Evolutionary conservation across 768 basidiomycete genomes (phyloP).

Genomic region (Auriscalpium orientale): DNA sequence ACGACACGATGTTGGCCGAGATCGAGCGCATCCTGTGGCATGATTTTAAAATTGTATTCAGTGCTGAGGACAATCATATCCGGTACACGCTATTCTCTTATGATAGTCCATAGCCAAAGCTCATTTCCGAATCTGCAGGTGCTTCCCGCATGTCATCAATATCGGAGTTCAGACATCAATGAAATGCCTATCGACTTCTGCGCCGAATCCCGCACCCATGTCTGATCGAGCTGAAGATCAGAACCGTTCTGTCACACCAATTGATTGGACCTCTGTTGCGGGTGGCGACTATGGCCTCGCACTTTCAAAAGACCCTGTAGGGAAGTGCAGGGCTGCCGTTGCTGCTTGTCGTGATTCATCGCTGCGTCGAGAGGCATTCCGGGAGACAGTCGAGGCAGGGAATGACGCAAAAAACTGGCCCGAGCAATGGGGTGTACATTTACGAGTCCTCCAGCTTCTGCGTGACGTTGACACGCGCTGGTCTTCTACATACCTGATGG

Average conservation of each 20-base stretch:
- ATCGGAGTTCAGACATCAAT: constrained; percentile 2
- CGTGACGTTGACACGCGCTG: constrained; percentile 18
- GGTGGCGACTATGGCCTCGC: background rate
- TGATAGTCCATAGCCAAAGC: background rate
- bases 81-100: background rate
- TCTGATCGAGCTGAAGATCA: background rate
- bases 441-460: constrained; percentile 6
- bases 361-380: too few species aligned
- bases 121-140: constrained; percentile 1
- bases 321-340: background rate
- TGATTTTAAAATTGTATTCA: constrained; percentile 12
- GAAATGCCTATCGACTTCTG: background rate
- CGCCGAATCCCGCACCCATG: background rate
- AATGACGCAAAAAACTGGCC: background rate
- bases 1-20: constrained; percentile 16
- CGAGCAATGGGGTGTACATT: background rate
- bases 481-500: constrained; percentile 19
- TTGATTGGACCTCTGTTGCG: too few species aligned
- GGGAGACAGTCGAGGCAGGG: too few species aligned
- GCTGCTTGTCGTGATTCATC: background rate
- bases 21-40: constrained; percentile 5
- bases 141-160: constrained; percentile 17
- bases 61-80: constrained; percentile 10
- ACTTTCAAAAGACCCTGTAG: background rate
- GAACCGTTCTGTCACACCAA: background rate